A percentile compares a stretch with the other conserved stretches of the same genome.
These are phyloP conservation scores for Neurospora sp. DNA, from an alignment of 495 filamentous ascomycete species.

Conservation along the genomic window DNA sequence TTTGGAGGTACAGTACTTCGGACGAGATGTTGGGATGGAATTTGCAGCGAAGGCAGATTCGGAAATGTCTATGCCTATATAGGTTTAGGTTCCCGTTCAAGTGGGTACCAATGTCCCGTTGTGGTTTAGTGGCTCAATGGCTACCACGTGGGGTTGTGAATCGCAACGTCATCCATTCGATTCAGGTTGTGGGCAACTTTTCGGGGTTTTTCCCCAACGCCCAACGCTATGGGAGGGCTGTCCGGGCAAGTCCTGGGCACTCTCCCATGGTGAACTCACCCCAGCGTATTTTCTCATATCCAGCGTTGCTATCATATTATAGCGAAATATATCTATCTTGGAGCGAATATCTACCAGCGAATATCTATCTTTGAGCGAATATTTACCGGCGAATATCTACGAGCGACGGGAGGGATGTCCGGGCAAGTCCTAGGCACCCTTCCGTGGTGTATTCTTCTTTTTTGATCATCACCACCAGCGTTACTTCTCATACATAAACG, in stretches of 20 bases:
- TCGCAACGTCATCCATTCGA: neutral
- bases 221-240: neutral
- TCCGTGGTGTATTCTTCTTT: neutral
- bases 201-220: neutral
- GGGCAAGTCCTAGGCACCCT: neutral
- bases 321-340: no score
- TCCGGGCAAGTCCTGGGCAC: neutral
- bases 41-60: neutral
- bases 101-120: neutral
- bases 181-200: neutral
- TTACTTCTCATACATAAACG: neutral
- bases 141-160: neutral
- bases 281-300: no score
- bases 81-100: neutral
- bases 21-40: neutral
- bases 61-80: neutral
- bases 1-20: neutral
- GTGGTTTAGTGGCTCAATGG: neutral
- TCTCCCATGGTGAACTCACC: neutral
- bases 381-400: neutral
- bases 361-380: neutral
- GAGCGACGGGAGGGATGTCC: neutral
- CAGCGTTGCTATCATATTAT: no score
- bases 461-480: neutral
- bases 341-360: neutral